Evolutionary conservation across 805 yeast species (phyloP).

Genomic region (Saccharomycopsis fibuligera): DNA sequence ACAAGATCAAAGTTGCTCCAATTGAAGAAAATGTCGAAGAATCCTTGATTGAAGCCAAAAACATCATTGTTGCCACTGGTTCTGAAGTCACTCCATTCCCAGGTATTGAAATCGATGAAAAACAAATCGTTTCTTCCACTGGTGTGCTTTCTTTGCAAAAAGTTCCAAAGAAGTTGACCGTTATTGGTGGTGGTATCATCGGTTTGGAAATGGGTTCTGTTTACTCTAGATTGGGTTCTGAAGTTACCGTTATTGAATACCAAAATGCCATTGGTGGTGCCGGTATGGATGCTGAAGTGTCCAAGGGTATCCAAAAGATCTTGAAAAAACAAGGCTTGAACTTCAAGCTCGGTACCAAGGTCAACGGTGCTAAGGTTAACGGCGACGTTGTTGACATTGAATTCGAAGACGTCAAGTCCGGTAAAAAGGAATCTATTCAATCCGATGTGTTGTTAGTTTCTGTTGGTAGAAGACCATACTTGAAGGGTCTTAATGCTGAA

Average conservation of each 20-base stretch:
- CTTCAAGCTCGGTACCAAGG: slow-evolving; percentile 90
- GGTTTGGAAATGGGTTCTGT: slow-evolving; percentile 99
- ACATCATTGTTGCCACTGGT: slow-evolving; percentile 95
- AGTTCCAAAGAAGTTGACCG: slow-evolving; percentile 84
- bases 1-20: slow-evolving; percentile 73
- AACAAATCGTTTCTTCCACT: slow-evolving; percentile 93
- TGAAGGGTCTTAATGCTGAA: slow-evolving; percentile 85
- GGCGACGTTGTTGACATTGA: slow-evolving; percentile 85
- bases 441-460: slow-evolving; percentile 95
- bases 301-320: slow-evolving; percentile 84
- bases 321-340: slow-evolving; percentile 92
- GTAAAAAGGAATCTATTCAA: slow-evolving; percentile 70
- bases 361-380: slow-evolving; percentile 74
- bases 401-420: slow-evolving; percentile 83
- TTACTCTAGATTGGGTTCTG: slow-evolving; percentile 89
- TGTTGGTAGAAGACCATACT: slow-evolving; percentile 97
- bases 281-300: slow-evolving; percentile 95
- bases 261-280: slow-evolving; percentile 83
- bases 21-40: slow-evolving; percentile 76
- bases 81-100: slow-evolving; percentile 99
- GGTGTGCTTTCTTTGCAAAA: slow-evolving; percentile 82
- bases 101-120: slow-evolving; percentile 93
- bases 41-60: slow-evolving; percentile 66
- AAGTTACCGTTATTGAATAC: slow-evolving; percentile 92
- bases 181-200: slow-evolving; percentile 99